These are phyloP conservation scores for Linderniella brevidens DNA, from an alignment of 257 asterid species.

Conservation along the genomic window DNA sequence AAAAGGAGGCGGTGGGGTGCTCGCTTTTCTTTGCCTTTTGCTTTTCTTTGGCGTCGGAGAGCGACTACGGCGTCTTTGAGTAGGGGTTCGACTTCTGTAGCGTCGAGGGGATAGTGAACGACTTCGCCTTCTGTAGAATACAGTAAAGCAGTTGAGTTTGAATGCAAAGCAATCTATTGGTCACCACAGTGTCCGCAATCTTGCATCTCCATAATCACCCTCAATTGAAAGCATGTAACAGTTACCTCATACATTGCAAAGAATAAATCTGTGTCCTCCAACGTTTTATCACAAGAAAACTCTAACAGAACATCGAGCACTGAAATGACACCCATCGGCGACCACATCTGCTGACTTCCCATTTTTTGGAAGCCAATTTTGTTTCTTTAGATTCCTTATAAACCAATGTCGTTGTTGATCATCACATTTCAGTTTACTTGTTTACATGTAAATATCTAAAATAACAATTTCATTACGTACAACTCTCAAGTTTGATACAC, in stretches of 20 bases:
- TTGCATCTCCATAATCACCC: constrained; percentile 29
- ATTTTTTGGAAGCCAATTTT: constrained; percentile 46
- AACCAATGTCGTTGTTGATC: constrained; percentile 18
- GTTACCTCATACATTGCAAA: constrained; percentile 95
- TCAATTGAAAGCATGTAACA: constrained; percentile 38
- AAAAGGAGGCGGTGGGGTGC: too few species aligned
- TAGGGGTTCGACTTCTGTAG: constrained; percentile 3
- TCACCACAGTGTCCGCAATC: constrained; percentile 14
- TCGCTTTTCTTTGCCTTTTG: too few species aligned
- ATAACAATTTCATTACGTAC: too few species aligned
- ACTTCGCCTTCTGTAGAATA: background rate
- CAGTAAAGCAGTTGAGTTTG: background rate
- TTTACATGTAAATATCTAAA: too few species aligned
- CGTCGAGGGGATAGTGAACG: constrained; percentile 56
- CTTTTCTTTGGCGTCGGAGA: too few species aligned
- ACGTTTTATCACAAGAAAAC: constrained; percentile 79
- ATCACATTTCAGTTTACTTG: too few species aligned
- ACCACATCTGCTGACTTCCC: constrained; percentile 90
- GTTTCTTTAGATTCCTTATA: constrained; percentile 30
- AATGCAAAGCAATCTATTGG: constrained; percentile 11
- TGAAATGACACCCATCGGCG: constrained; percentile 74
- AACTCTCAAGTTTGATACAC: too few species aligned
- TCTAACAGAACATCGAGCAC: constrained; percentile 77
- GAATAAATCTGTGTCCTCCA: constrained; percentile 77
- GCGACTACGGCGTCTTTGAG: background rate